A percentile compares a stretch with the other conserved stretches of the same genome.
phyloP scores from a whole-genome alignment of 331 rosid species.

The Quercus phellos region DNA sequence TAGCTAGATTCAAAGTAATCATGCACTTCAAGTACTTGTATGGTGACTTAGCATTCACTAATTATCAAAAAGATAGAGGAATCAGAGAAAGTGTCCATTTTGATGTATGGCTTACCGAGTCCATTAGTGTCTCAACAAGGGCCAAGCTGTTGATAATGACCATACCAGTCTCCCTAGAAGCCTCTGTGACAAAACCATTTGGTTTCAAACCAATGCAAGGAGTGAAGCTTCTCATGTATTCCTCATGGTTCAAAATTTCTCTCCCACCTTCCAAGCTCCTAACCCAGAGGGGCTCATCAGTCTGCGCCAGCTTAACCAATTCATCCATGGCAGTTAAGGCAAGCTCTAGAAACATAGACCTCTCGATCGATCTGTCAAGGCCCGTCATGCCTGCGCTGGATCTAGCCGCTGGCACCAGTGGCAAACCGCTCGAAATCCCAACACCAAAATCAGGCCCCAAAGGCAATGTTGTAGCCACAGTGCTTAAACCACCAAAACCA shows the following conservation, averaged over 20 bases:
- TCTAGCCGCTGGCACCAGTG: slow-evolving; percentile 33
- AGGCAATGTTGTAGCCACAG: slow-evolving; percentile 56
- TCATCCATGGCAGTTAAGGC: slow-evolving; percentile 97
- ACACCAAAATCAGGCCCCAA: slow-evolving; percentile 53
- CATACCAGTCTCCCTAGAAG: slow-evolving; percentile 79
- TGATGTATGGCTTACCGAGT: slow-evolving; percentile 48
- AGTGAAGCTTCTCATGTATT: slow-evolving; percentile 54
- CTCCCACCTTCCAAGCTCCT: slow-evolving; percentile 67
- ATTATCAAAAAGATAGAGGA: not conserved
- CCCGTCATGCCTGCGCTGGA: slow-evolving; percentile 17
- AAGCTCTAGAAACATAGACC: slow-evolving; percentile 81
- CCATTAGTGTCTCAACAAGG: slow-evolving; percentile 90
- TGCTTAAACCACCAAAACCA: slow-evolving; percentile 57
- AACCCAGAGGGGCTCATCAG: slow-evolving; percentile 80
- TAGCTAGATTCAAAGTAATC: not conserved
- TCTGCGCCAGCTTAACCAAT: slow-evolving; percentile 74
- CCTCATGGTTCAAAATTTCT: slow-evolving; percentile 66
- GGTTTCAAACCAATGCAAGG: slow-evolving; percentile 86
- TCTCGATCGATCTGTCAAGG: slow-evolving; percentile 56
- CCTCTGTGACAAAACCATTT: slow-evolving; percentile 72
- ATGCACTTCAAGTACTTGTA: not conserved
- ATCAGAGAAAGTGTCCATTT: not conserved
- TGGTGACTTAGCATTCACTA: not conserved
- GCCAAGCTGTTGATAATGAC: slow-evolving; percentile 87
- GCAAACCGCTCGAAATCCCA: slow-evolving; percentile 46